A percentile compares a stretch with the other conserved stretches of the same genome.
These are phyloP conservation scores for Fusarium austroafricanum DNA, from an alignment of 2,329 filamentous ascomycete genomes.

Conservation along the genomic window DNA sequence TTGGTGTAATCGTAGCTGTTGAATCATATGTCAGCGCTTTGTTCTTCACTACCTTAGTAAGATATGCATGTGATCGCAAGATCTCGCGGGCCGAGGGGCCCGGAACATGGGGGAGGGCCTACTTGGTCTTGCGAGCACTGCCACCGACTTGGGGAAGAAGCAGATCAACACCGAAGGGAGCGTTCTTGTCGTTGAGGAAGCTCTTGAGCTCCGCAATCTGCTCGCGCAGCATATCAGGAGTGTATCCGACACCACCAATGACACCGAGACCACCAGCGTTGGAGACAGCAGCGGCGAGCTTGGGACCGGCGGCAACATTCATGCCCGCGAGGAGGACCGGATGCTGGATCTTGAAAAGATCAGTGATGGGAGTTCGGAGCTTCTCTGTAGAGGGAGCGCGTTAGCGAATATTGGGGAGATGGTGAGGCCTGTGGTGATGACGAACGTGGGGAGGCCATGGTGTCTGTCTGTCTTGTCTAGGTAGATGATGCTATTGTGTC, in stretches of 20 bases:
- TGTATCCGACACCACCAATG: slow-evolving; percentile 95
- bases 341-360: slow-evolving; percentile 98
- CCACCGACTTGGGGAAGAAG: slow-evolving; percentile 95
- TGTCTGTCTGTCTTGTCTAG: slow-evolving; percentile 42
- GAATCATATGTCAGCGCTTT: slow-evolving; percentile 22
- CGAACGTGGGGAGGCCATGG: slow-evolving; percentile 86
- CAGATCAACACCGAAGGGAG: slow-evolving; percentile 94
- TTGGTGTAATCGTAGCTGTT: slow-evolving; percentile 98
- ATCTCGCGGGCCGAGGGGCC: slow-evolving; percentile 2
- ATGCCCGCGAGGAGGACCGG: slow-evolving; percentile 96
- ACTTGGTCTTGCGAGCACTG: slow-evolving; percentile 93
- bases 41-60: neutral
- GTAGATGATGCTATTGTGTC: slow-evolving; percentile 19
- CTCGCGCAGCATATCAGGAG: slow-evolving; percentile 95
- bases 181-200: slow-evolving; percentile 88
- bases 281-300: slow-evolving; percentile 94
- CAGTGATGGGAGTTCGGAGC: slow-evolving; percentile 91
- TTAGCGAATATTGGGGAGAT: slow-evolving; percentile 23
- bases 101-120: slow-evolving; percentile 43
- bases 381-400: slow-evolving; percentile 48
- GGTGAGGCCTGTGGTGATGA: slow-evolving; percentile 35
- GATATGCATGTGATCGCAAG: slow-evolving; percentile 40
- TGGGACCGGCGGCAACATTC: slow-evolving; percentile 98
- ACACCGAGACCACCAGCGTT: slow-evolving; percentile 97
- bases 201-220: slow-evolving; percentile 95